These are phyloP conservation scores for Coemansia sp. DNA, from an alignment of 192 early-diverging fungal species.

Conservation along the genomic window DNA sequence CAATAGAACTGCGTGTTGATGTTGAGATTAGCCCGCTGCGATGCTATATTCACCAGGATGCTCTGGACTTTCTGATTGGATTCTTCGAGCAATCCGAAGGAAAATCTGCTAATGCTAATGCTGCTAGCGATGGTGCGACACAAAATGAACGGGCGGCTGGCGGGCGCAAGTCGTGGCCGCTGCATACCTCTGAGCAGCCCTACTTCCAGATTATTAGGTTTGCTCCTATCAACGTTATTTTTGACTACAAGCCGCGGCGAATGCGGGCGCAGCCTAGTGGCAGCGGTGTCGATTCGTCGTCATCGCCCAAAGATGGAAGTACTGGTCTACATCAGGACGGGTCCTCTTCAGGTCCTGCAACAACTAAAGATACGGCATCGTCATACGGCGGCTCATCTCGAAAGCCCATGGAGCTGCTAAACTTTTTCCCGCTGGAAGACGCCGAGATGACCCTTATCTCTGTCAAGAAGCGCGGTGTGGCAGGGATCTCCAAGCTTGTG, in stretches of 20 bases:
- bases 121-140: neutral
- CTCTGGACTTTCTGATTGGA: slow-evolving; percentile 74
- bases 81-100: slow-evolving; percentile 64
- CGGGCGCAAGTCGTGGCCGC: slow-evolving; percentile 7
- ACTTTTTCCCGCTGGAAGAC: slow-evolving; percentile 90
- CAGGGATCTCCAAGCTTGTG: slow-evolving; percentile 66
- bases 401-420: slow-evolving; percentile 64
- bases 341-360: neutral
- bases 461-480: slow-evolving; percentile 77
- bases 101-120: neutral
- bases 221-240: slow-evolving; percentile 73
- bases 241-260: slow-evolving; percentile 98
- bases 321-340: neutral
- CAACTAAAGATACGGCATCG: neutral
- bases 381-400: slow-evolving; percentile 5
- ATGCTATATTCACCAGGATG: slow-evolving; percentile 92
- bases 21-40: slow-evolving; percentile 74
- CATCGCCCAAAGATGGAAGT: neutral
- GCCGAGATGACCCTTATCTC: slow-evolving; percentile 83
- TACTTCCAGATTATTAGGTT: slow-evolving; percentile 66
- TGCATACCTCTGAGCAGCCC: slow-evolving; percentile 20
- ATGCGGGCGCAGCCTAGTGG: slow-evolving; percentile 60
- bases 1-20: slow-evolving; percentile 53
- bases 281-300: neutral
- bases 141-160: neutral